Base-by-base conservation (phyloP, 2,329 filamentous ascomycete genomes). In the Pseudogymnoascus sp. region DNA sequence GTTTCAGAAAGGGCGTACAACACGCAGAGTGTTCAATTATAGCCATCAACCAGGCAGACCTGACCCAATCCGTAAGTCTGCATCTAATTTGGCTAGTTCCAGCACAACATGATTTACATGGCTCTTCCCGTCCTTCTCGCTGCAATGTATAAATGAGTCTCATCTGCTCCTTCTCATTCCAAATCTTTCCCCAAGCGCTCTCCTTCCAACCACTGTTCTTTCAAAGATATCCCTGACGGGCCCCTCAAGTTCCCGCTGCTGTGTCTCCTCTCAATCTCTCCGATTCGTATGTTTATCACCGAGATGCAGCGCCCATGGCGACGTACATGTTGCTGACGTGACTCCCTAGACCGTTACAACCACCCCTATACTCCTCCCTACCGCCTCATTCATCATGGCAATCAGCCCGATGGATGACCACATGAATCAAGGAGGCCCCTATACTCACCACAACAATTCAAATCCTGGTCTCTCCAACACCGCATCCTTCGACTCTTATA, bases 161-260 rank as follows among this genome's bases (percentile, higher is more conserved):
- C 60, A 45, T 61, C 60, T 45, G 60, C 60, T 45, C 39, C 21
- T 61, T 61, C 34, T 61, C 60, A 61, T 61, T 61, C 60, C 60
- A 61, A 39, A 39, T 61, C 60, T 12, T 21, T 61, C 31, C 79
- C 79, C 63, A 73, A 77, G 70, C 75, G 77, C 63, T 79, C 78
- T 51, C 77, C 77, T 16, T 77, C 78, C 7, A 72, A 77, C 66
- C 73, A 75, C 63, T 70, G 75, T 39, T 69, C 68, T 61, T 68
- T 79, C 66, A 75, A 77, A 66, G 74, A 78, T 16, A 70, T 69
- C n/a, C 66, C 69, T 62, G 76, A 72, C 60, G 68, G 65, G 61
- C 66, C 68, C 4, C 70, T 72, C 64, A 68, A 45, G 60, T 16
- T 11, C 14, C 66, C 71, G 36, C 73, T 77, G 42, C 61, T 78